Percentiles rank a stretch among this genome's conserved stretches.
Conservation (phyloP, 2,329 filamentous ascomycete species). For the Cordyceps cateniannulata region DNA sequence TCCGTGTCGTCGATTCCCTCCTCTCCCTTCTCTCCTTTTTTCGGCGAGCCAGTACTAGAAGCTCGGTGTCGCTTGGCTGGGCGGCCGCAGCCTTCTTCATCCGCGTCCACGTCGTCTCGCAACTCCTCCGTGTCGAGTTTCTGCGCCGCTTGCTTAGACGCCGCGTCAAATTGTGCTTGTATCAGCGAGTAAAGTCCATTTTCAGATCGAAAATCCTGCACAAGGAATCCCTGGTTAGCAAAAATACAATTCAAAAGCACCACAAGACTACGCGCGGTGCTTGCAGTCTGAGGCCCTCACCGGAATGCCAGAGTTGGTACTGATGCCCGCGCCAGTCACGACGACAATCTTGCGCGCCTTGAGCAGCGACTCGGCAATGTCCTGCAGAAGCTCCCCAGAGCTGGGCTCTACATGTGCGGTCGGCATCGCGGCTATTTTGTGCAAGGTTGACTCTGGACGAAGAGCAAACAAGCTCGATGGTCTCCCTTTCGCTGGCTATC, state of each 20-base stretch:
- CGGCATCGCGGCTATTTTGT: slow-evolving; percentile 41
- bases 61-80: slow-evolving; percentile 14
- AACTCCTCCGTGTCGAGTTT: slow-evolving; percentile 15
- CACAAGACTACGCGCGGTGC: slow-evolving; percentile 4
- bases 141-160: slow-evolving; percentile 31
- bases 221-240: slow-evolving; percentile 15
- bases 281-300: slow-evolving; percentile 31
- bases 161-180: slow-evolving; percentile 58
- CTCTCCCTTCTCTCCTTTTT: neutral
- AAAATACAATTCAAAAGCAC: neutral
- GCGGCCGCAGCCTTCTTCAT: neutral
- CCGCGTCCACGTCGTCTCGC: slow-evolving; percentile 21
- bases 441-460: neutral
- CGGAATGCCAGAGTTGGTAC: slow-evolving; percentile 69
- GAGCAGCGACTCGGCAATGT: slow-evolving; percentile 57
- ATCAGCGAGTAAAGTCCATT: slow-evolving; percentile 68
- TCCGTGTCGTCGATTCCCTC: neutral
- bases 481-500: neutral
- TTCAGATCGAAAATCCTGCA: slow-evolving; percentile 64
- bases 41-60: neutral
- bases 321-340: slow-evolving; percentile 67
- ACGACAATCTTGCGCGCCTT: slow-evolving; percentile 65
- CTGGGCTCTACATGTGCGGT: slow-evolving; percentile 48
- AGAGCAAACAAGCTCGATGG: neutral
- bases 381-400: slow-evolving; percentile 50